Base-by-base conservation (phyloP, 2,329 filamentous ascomycete species). In the Penicillium crustosum region DNA sequence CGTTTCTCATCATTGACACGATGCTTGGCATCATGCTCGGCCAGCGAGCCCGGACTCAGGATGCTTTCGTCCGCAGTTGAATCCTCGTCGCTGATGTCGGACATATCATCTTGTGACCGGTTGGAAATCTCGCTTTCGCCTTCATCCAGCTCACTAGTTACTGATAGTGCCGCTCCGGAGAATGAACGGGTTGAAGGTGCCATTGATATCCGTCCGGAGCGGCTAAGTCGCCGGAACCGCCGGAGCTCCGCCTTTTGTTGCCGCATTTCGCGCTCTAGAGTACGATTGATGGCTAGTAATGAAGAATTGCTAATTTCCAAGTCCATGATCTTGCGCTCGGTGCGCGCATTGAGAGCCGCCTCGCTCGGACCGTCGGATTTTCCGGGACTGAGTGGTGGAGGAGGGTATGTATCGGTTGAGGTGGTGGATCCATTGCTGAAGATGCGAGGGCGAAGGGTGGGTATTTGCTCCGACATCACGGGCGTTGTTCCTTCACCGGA, bases 241-340 rank as follows among this genome's bases (percentile, higher is more conserved):
- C 94, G 87, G 33, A 99, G 74, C 71, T 99, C 94, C 1, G 89
- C 85, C 38, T 90, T 93, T 69, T 97, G 93, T 71, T 96, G 96
- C 27, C 92, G 86, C 67, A 99, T 83, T 71, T 97, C 91, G 25
- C 91, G 86, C 76, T 99, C 94, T 0, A 99, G 79, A 0, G 92
- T 94, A 53, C 93, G 84, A 71, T 99, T 99, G 77, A 99, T 97
- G 41, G 94, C 94, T 56, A 96, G 85, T 3, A 99, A 82, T 1
- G 93, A 97, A 1, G 91, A 94, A 70, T 99, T 99, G 55, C 90
- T 96, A 62, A 99, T 99, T 72, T 99, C 91, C 6, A 99, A 80
- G 72, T 99, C 94, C 65, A 97, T 85, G 1, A 99, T 93, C 78
- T 97, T 99, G 60, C 94, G 86, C 75, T 97, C 94, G 36, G 91